phyloP scores from a whole-genome alignment of 164 flowering plant species.

The Umbellularia californica region DNA sequence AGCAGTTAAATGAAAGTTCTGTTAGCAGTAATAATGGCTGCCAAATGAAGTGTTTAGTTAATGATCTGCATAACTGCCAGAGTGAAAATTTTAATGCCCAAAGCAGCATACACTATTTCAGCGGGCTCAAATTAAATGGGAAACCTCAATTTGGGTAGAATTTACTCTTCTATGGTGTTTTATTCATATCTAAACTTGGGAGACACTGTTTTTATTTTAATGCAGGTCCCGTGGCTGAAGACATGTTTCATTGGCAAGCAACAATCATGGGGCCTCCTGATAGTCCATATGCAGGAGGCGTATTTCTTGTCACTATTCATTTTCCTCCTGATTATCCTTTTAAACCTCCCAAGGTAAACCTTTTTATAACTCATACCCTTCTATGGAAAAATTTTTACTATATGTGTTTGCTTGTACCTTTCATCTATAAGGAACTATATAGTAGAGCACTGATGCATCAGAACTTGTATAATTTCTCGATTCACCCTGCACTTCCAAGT shows the following conservation, averaged over 20 bases:
- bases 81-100: no score
- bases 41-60: no score
- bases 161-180: no score
- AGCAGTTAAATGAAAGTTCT: no score
- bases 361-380: no score
- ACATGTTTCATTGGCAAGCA: conserved; percentile 56
- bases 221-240: conserved; percentile 35
- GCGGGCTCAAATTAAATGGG: no score
- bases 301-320: conserved; percentile 38
- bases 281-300: conserved; percentile 48
- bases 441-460: not conserved
- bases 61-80: no score
- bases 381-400: not conserved
- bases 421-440: not conserved
- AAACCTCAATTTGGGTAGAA: no score
- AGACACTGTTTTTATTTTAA: not conserved
- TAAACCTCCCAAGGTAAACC: conserved; percentile 42
- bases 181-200: no score
- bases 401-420: not conserved
- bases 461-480: not conserved
- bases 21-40: no score
- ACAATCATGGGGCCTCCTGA: conserved; percentile 54
- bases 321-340: conserved; percentile 51
- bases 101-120: no score
- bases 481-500: not conserved